phyloP scores from a whole-genome alignment of 495 filamentous ascomycete genomes.

The Penicillium parvum region DNA sequence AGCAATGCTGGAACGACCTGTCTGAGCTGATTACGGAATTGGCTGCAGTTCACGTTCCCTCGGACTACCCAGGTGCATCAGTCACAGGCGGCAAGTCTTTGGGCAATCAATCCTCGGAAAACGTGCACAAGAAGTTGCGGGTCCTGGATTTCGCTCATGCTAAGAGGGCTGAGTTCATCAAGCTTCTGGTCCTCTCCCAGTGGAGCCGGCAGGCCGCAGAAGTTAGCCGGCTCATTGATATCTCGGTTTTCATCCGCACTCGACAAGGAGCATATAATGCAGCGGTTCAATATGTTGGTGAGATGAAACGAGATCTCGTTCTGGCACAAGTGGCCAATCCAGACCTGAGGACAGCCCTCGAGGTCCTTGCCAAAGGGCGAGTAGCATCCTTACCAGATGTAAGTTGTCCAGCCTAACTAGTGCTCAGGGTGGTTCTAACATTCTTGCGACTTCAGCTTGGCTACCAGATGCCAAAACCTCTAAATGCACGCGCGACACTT shows the following conservation, averaged over 20 bases:
- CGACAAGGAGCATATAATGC: conserved; percentile 53
- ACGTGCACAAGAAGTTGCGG: conserved; percentile 71
- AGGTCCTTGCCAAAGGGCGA: conserved; percentile 71
- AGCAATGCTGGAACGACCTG: conserved; percentile 76
- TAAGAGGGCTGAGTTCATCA: conserved; percentile 73
- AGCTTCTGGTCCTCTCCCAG: conserved; percentile 78
- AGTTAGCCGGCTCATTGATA: conserved; percentile 79
- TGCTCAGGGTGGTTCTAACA: conserved; percentile 18
- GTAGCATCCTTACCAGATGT: conserved; percentile 75
- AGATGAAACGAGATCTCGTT: conserved; percentile 63
- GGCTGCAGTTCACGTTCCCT: conserved; percentile 56
- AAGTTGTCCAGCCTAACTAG: conserved; percentile 23
- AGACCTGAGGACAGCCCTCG: conserved; percentile 82
- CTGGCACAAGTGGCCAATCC: conserved; percentile 72
- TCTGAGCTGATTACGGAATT: conserved; percentile 64
- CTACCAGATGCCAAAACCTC: conserved; percentile 70
- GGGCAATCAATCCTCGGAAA: conserved; percentile 60
- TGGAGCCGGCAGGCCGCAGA: conserved; percentile 78
- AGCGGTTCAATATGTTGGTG: conserved; percentile 56
- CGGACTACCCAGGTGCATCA: conserved; percentile 22
- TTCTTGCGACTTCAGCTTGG: conserved; percentile 49
- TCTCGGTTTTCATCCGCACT: conserved; percentile 64
- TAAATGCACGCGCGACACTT: conserved; percentile 61
- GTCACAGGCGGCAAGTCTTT: conserved; percentile 47
- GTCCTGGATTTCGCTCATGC: conserved; percentile 67